Evolutionary conservation across 441 rosid genomes (phyloP), one percentile per base, ranked within the genome.

Genomic region (Brassica hybrid): DNA sequence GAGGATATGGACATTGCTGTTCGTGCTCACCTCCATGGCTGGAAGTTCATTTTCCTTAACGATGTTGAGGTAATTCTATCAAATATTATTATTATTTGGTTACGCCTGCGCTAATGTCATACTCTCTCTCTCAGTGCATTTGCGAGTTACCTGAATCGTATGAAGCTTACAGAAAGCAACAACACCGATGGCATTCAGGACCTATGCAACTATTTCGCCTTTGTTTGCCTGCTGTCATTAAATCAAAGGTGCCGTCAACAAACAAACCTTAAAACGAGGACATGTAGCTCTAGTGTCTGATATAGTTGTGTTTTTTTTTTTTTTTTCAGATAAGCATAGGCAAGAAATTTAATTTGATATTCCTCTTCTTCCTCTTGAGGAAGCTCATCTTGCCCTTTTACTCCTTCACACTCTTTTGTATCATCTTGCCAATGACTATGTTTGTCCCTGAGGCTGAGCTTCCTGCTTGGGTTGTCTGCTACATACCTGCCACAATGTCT

Each of bases 1-100:
- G 98, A 95, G 85, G 99, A 95, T 82, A 95, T 95, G 99, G 98
- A 95, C 76, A 89, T 95, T 81, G 99, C 99, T 27, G 98, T 95
- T 50, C 98, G 98, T 2, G 99, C 98, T 78, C 97, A 91, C 79
- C 94, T 95, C 54, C 84, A 76, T 19, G 98, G 98, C 61, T 95
- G 98, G 99, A 93, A 90, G 43, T 94, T 94, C 74, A 74, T 92
- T 70, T 94, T 88, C 80, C 90, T 94, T 41, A 92, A 94, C 73
- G 97, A 94, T 6, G 97, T 94, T 1, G 91, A 92, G 97, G 98
- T 94, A 52, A 48, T 56, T 12, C 3, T 67, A 14, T 36, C 56
- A 45, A 34, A 48, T 19, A 65, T 60, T 38, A 16, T 6, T 50
- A 50, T 50, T 48, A 50, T 48, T n/a, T 59, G 52, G 3, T 71